These are phyloP conservation scores for Leccinum angustisporum DNA, from an alignment of 1,284 basidiomycete genomes.

Conservation along the genomic window DNA sequence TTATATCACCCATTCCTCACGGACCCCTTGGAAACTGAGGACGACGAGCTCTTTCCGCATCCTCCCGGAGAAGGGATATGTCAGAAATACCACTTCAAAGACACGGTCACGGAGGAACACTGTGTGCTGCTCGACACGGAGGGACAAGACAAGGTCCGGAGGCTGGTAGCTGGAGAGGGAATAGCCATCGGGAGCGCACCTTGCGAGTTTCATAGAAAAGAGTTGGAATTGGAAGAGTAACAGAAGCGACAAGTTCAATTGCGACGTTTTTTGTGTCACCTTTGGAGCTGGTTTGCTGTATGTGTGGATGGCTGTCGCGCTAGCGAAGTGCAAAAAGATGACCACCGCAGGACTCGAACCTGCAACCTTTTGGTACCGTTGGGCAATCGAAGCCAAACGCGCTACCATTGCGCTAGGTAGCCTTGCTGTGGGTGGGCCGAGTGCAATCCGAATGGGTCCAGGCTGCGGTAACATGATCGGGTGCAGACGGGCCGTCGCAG, in stretches of 20 bases:
- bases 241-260: not conserved
- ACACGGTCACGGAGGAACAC: constrained; percentile 55
- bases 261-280: constrained; percentile 2
- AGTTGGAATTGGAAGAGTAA: constrained; percentile 19
- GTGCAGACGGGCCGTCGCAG: not conserved
- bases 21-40: constrained; percentile 43
- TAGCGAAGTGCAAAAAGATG: constrained; percentile 23
- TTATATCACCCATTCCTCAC: constrained; percentile 77
- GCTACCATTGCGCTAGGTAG: constrained; percentile 60
- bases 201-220: constrained; percentile 62
- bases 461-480: not conserved
- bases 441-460: not conserved
- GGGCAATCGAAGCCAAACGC: constrained; percentile 83
- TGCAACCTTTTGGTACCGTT: constrained; percentile 76
- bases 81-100: constrained; percentile 54
- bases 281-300: not conserved
- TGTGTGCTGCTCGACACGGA: constrained; percentile 44
- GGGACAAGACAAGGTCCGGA: constrained; percentile 38
- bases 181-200: constrained; percentile 66
- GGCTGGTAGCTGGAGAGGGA: constrained; percentile 61
- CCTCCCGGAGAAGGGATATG: constrained; percentile 66
- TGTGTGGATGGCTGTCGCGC: not conserved
- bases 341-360: constrained; percentile 86
- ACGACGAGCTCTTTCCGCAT: constrained; percentile 69
- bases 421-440: constrained; percentile 3